These are phyloP conservation scores for Skeletonema potamos DNA, from an alignment of 108 stramenopile species.

Conservation along the genomic window DNA sequence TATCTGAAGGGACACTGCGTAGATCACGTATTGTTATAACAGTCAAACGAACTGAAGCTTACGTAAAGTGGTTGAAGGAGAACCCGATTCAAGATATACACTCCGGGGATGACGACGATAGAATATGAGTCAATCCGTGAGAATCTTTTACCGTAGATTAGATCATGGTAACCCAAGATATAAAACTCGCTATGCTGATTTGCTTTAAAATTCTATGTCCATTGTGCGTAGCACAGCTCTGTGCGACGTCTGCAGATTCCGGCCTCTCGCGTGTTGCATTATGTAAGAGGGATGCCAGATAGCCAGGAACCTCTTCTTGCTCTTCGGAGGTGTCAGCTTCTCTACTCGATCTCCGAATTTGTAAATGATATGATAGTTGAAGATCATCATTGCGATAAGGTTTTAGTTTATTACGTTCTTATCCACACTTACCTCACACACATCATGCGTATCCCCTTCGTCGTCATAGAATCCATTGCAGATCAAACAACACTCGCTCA, in stretches of 20 bases:
- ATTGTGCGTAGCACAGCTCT: neutral
- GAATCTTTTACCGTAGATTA: constrained; percentile 6
- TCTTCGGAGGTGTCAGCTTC: no score
- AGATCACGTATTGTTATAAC: constrained; percentile 83
- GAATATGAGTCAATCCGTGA: constrained; percentile 2
- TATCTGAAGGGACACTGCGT: constrained; percentile 53
- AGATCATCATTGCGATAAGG: no score
- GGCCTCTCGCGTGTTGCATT: no score
- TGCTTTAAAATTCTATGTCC: neutral
- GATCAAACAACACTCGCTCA: no score
- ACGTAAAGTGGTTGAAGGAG: constrained; percentile 79
- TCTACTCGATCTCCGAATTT: no score
- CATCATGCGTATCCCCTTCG: no score
- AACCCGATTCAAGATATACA: constrained; percentile 65
- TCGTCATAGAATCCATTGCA: no score
- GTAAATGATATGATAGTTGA: no score
- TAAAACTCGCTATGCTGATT: constrained; percentile 5
- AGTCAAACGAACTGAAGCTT: constrained; percentile 68
- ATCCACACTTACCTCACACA: no score
- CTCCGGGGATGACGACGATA: constrained; percentile 38
- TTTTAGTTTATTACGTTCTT: no score
- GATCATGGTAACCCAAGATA: constrained; percentile 21
- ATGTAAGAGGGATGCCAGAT: no score
- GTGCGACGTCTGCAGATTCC: neutral
- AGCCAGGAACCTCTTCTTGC: no score